Percentiles rank a stretch among this genome's conserved stretches.
phyloP scores from a whole-genome alignment of 306 rosid genomes.

The Oxytropis ochrocephala region DNA sequence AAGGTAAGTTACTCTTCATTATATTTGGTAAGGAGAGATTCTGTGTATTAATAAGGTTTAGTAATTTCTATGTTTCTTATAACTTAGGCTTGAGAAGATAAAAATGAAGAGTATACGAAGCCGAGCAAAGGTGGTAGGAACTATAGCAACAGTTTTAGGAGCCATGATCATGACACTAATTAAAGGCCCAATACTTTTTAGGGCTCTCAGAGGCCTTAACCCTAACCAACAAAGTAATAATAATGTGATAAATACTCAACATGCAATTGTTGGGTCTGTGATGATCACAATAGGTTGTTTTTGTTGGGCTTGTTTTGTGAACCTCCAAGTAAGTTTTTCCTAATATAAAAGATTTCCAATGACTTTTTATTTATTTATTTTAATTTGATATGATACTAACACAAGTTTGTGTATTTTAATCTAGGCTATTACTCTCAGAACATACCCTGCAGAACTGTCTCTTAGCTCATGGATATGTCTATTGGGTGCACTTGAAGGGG shows the following conservation, averaged over 20 bases:
- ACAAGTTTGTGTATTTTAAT: background rate
- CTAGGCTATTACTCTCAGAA: slow-evolving; percentile 58
- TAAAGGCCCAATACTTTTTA: slow-evolving; percentile 65
- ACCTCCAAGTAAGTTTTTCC: slow-evolving; percentile 53
- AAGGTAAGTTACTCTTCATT: slow-evolving; percentile 27
- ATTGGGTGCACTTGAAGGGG: slow-evolving; percentile 58
- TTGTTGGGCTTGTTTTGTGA: slow-evolving; percentile 70
- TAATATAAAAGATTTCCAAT: too few species aligned
- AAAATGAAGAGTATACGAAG: slow-evolving; percentile 43
- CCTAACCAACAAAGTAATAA: slow-evolving; percentile 12
- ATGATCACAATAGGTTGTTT: slow-evolving; percentile 66
- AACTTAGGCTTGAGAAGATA: slow-evolving; percentile 61
- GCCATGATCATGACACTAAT: slow-evolving; percentile 75
- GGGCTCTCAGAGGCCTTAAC: slow-evolving; percentile 23
- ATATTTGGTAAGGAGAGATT: background rate
- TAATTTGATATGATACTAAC: background rate
- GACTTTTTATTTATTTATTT: background rate
- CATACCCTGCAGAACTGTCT: slow-evolving; percentile 77
- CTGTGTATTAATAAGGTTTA: background rate
- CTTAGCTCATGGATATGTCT: slow-evolving; percentile 88
- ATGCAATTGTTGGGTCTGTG: slow-evolving; percentile 49
- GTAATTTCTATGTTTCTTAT: background rate
- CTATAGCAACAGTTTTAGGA: slow-evolving; percentile 68
- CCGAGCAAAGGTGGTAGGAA: slow-evolving; percentile 73
- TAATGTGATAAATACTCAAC: slow-evolving; percentile 32